Evolutionary conservation across 73 alveolate species (phyloP).

Genomic region (Paramecium bursaria): DNA sequence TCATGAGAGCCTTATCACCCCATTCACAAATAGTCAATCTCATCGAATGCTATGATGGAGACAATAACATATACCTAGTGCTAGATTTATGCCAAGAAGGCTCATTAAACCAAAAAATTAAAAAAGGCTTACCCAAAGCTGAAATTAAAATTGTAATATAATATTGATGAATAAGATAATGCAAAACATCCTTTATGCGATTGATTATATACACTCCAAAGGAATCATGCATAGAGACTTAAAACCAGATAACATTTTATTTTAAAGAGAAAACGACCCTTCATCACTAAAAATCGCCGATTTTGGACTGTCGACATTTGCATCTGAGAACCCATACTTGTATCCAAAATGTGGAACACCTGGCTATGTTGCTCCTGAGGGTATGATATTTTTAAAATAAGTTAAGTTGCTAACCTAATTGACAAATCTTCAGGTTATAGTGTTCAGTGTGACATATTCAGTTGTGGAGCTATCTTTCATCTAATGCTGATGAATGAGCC

Average conservation of each 20-base stretch:
- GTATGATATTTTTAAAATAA: neutral
- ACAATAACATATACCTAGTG: conserved; percentile 18
- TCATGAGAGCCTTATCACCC: conserved; percentile 32
- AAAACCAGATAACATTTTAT: conserved; percentile 73
- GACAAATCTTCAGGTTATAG: conserved; percentile 18
- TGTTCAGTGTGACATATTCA: conserved; percentile 35
- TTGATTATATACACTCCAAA: conserved; percentile 59
- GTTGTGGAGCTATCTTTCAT: conserved; percentile 58
- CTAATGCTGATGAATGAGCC: conserved; percentile 33
- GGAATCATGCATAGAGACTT: conserved; percentile 76
- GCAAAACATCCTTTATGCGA: conserved; percentile 5
- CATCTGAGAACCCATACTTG: neutral
- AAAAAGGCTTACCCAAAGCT: neutral
- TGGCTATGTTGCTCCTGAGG: conserved; percentile 77
- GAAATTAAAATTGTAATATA: neutral
- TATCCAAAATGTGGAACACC: conserved; percentile 75
- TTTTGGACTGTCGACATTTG: conserved; percentile 61
- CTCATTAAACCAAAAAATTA: neutral
- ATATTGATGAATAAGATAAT: neutral
- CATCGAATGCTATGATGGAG: conserved; percentile 35
- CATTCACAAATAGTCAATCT: conserved; percentile 27
- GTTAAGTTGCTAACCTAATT: conserved; percentile 46
- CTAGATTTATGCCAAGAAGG: conserved; percentile 10
- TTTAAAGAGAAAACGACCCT: conserved; percentile 23
- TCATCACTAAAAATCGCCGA: conserved; percentile 55